Evolutionary conservation across 2,329 filamentous ascomycete genomes (phyloP).

Genomic region (Ustilaginoidea virens): DNA sequence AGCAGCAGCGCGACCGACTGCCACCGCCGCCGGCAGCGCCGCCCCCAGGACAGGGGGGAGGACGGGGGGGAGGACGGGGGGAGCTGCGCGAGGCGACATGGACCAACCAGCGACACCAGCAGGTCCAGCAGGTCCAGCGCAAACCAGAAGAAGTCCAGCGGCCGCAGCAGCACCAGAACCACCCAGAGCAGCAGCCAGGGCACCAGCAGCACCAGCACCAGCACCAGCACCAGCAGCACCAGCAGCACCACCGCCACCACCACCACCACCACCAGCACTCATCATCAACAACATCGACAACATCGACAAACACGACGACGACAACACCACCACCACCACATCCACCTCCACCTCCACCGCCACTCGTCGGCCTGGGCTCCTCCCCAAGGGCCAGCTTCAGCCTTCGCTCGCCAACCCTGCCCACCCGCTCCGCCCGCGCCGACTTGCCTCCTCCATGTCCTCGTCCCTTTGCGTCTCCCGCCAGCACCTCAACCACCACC

Average conservation of each 20-base stretch:
- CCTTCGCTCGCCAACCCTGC: slow-evolving; percentile 30
- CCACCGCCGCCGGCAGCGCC: slow-evolving; percentile 15
- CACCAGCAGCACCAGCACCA: too few relatives aligned
- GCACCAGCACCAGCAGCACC: too few relatives aligned
- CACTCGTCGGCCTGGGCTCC: slow-evolving; percentile 17
- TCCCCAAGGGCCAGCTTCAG: slow-evolving; percentile 27
- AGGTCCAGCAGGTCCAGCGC: not conserved
- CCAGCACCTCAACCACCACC: slow-evolving; percentile 15
- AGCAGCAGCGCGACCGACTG: slow-evolving; percentile 19
- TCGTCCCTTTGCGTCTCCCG: slow-evolving; percentile 15
- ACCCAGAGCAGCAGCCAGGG: too few relatives aligned
- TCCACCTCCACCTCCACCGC: slow-evolving; percentile 1
- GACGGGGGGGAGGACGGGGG: not conserved
- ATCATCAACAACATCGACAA: slow-evolving; percentile 23
- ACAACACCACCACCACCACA: slow-evolving; percentile 1
- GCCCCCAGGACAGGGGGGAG: slow-evolving; percentile 17
- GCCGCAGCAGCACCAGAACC: too few relatives aligned
- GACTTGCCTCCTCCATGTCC: slow-evolving; percentile 21
- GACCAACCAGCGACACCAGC: not conserved
- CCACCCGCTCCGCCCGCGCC: slow-evolving; percentile 12
- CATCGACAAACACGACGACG: too few relatives aligned
- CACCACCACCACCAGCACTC: slow-evolving; percentile 6
- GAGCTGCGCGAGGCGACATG: not conserved
- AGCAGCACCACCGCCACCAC: slow-evolving; percentile 2
- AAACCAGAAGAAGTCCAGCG: too few relatives aligned